These are phyloP conservation scores for Alternaria panax DNA, from an alignment of 2,329 filamentous ascomycete genomes.

Conservation along the genomic window DNA sequence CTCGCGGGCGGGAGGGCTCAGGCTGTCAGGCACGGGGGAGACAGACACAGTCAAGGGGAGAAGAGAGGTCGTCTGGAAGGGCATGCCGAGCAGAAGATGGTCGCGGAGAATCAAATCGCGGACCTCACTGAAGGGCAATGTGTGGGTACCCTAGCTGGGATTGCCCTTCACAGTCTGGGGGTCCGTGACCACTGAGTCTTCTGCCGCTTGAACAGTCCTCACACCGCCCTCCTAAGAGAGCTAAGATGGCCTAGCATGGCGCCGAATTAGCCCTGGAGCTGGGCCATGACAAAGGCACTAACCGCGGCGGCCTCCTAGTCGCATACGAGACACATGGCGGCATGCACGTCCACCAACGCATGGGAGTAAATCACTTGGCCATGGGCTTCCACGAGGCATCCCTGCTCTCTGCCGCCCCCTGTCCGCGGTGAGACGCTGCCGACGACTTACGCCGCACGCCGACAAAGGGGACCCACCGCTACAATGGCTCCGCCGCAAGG, in stretches of 20 bases:
- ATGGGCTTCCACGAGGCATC: conserved; percentile 46
- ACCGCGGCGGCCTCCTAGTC: conserved; percentile 29
- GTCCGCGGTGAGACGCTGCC: conserved; percentile 21
- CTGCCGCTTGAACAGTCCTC: conserved; percentile 33
- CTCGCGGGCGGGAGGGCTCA: conserved; percentile 14
- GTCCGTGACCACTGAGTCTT: conserved; percentile 33
- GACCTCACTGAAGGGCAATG: conserved; percentile 41
- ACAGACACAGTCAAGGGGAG: conserved; percentile 35
- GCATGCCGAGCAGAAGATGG: conserved; percentile 45
- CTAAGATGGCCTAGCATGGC: conserved; percentile 37
- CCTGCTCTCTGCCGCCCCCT: conserved; percentile 31
- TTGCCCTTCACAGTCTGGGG: conserved; percentile 30
- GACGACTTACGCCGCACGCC: conserved; percentile 20
- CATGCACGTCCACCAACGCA: conserved; percentile 31
- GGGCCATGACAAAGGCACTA: conserved; percentile 41
- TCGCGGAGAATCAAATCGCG: conserved; percentile 41
- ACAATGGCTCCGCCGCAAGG: neutral
- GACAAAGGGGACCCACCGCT: conserved; percentile 12
- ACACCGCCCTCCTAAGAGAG: conserved; percentile 41
- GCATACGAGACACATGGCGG: conserved; percentile 41
- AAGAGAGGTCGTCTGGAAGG: conserved; percentile 40
- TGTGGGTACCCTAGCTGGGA: conserved; percentile 49
- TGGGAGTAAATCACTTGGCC: conserved; percentile 42
- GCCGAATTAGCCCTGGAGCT: conserved; percentile 32
- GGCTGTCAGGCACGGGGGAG: conserved; percentile 22